phyloP scores from a whole-genome alignment of 2,329 filamentous ascomycete genomes.

The Aspergillus awamori region DNA sequence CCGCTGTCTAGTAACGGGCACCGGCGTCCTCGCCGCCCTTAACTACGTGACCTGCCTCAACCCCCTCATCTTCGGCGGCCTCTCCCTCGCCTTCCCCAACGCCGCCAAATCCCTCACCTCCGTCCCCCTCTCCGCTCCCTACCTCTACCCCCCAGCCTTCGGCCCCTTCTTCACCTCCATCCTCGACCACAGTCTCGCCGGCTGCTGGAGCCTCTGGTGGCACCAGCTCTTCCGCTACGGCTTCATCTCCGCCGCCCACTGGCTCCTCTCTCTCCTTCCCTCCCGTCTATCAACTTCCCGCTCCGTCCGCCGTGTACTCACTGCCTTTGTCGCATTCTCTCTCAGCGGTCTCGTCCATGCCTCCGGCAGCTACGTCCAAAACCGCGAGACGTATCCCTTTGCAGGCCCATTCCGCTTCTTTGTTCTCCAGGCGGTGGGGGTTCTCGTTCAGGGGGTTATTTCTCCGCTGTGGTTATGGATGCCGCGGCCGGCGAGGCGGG shows the following conservation, averaged over 20 bases:
- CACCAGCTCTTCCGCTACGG: slow-evolving; percentile 83
- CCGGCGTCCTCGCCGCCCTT: slow-evolving; percentile 63
- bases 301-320: slow-evolving; percentile 25
- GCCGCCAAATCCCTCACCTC: slow-evolving; percentile 61
- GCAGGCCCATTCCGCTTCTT: slow-evolving; percentile 68
- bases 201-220: slow-evolving; percentile 87
- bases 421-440: slow-evolving; percentile 66
- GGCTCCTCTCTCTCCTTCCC: slow-evolving; percentile 32
- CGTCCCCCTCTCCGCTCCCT: slow-evolving; percentile 62
- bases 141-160: slow-evolving; percentile 64
- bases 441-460: slow-evolving; percentile 58
- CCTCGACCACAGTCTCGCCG: slow-evolving; percentile 69
- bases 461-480: slow-evolving; percentile 25
- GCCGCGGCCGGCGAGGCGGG: slow-evolving; percentile 53
- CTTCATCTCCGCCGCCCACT: slow-evolving; percentile 44
- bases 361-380: slow-evolving; percentile 67
- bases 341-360: slow-evolving; percentile 62
- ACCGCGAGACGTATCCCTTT: slow-evolving; percentile 62
- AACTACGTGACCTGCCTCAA: slow-evolving; percentile 62
- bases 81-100: slow-evolving; percentile 52
- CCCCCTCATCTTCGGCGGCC: slow-evolving; percentile 62
- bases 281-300: slow-evolving; percentile 21
- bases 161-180: slow-evolving; percentile 48
- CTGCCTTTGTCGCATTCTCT: slow-evolving; percentile 35
- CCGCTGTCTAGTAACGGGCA: slow-evolving; percentile 60